Conservation (phyloP, 2,329 filamentous ascomycete species). For the Cercospora janseana region DNA sequence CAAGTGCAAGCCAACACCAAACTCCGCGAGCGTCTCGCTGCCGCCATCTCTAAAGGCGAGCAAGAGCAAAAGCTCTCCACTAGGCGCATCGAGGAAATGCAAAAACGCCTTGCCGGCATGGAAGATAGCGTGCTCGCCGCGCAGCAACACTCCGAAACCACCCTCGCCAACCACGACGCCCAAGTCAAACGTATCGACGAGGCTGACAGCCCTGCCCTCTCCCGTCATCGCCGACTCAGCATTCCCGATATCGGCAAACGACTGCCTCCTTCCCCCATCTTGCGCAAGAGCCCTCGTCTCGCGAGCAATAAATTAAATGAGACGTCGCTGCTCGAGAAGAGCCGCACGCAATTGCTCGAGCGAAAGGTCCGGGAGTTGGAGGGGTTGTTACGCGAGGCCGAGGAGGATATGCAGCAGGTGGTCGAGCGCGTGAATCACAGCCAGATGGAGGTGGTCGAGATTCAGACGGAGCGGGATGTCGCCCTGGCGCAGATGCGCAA, state of each 20-base stretch:
- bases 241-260: conserved; percentile 49
- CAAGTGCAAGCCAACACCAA: conserved; percentile 77
- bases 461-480: conserved; percentile 73
- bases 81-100: conserved; percentile 77
- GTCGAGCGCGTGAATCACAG: conserved; percentile 77
- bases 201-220: conserved; percentile 72
- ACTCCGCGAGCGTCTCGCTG: conserved; percentile 71
- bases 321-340: conserved; percentile 57
- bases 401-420: conserved; percentile 79
- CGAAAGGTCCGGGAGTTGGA: conserved; percentile 81
- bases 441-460: conserved; percentile 76
- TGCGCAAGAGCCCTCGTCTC: conserved; percentile 48
- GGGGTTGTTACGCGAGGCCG: conserved; percentile 70
- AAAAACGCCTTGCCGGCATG: conserved; percentile 72
- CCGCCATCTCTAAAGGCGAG: conserved; percentile 81
- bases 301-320: conserved; percentile 59
- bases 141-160: conserved; percentile 83
- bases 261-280: conserved; percentile 58
- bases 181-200: conserved; percentile 75
- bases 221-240: conserved; percentile 61
- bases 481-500: conserved; percentile 68
- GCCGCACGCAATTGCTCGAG: conserved; percentile 72
- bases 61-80: conserved; percentile 77
- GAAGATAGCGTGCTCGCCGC: conserved; percentile 82
- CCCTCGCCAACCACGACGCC: conserved; percentile 78